Conservation (phyloP, 768 basidiomycete species). For the Vararia minispora region DNA sequence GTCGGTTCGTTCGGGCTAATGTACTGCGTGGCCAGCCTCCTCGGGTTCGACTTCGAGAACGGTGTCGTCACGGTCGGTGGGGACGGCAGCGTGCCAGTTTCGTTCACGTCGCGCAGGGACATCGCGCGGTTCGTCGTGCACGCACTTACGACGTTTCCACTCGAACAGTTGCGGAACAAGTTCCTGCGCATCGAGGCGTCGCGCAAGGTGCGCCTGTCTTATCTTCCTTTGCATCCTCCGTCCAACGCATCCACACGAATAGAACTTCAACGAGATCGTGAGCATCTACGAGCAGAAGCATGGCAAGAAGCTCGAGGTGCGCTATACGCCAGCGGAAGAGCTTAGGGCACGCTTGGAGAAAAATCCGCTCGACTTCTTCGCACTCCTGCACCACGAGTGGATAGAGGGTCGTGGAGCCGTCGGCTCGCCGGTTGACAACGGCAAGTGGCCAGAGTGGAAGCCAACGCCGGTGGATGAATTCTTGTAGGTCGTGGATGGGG, state of each 20-base stretch:
- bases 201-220: constrained; percentile 8
- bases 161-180: constrained; percentile 8
- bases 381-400: constrained; percentile 6
- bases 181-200: constrained; percentile 11
- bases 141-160: constrained; percentile 11
- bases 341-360: constrained; percentile 6
- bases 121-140: constrained; percentile 14
- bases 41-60: constrained; percentile 5
- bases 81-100: constrained; percentile 9
- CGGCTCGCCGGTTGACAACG: constrained; percentile 8
- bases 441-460: constrained; percentile 13
- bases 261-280: constrained; percentile 15
- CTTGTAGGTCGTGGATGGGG: too few species aligned
- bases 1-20: neutral
- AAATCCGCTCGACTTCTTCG: constrained; percentile 10
- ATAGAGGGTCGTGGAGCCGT: constrained; percentile 3
- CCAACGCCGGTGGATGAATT: constrained; percentile 14
- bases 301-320: constrained; percentile 10
- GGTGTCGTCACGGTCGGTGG: constrained; percentile 11
- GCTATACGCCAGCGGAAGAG: constrained; percentile 5
- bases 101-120: constrained; percentile 13
- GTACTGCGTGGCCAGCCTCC: neutral
- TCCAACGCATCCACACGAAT: neutral
- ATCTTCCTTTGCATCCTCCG: neutral
- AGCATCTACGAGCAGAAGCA: constrained; percentile 8